Evolutionary conservation across 768 basidiomycete species (phyloP).

Genomic region (Boletus edulis): DNA sequence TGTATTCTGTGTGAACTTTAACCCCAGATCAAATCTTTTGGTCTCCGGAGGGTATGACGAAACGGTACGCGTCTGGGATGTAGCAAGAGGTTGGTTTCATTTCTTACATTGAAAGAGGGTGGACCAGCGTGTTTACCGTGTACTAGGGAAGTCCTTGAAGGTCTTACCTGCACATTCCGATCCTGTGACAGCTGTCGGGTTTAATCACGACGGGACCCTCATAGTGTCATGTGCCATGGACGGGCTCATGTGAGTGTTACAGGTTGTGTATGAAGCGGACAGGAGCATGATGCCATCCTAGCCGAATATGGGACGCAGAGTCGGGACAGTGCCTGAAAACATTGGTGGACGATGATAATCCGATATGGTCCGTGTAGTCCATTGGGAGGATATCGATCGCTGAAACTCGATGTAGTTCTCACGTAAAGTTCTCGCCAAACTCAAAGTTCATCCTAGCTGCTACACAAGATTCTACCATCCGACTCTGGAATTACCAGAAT

Average conservation of each 20-base stretch:
- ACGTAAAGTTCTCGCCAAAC: conserved; percentile 90
- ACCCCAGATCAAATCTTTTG: conserved; percentile 84
- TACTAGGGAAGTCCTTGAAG: conserved; percentile 75
- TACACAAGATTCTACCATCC: conserved; percentile 92
- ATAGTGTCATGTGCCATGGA: conserved; percentile 96
- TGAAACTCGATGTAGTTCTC: conserved; percentile 51
- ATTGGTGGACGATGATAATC: conserved; percentile 93
- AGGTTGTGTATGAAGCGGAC: background rate
- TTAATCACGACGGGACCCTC: conserved; percentile 93
- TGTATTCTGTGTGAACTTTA: conserved; percentile 92
- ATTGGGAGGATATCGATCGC: background rate
- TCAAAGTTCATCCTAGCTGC: conserved; percentile 86
- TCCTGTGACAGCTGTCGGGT: conserved; percentile 91
- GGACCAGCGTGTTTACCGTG: background rate
- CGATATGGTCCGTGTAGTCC: conserved; percentile 63
- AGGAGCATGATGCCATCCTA: conserved; percentile 31
- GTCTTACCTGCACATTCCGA: conserved; percentile 95
- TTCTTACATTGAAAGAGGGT: background rate
- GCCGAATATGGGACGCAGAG: conserved; percentile 96
- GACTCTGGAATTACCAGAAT: conserved; percentile 92
- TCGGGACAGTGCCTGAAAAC: conserved; percentile 99
- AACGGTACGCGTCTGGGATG: conserved; percentile 96
- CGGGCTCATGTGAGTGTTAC: conserved; percentile 78
- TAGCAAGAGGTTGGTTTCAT: conserved; percentile 64
- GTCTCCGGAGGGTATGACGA: conserved; percentile 96